These are phyloP conservation scores for Fusarium sp. DNA, from an alignment of 2,329 filamentous ascomycete genomes.

Conservation along the genomic window DNA sequence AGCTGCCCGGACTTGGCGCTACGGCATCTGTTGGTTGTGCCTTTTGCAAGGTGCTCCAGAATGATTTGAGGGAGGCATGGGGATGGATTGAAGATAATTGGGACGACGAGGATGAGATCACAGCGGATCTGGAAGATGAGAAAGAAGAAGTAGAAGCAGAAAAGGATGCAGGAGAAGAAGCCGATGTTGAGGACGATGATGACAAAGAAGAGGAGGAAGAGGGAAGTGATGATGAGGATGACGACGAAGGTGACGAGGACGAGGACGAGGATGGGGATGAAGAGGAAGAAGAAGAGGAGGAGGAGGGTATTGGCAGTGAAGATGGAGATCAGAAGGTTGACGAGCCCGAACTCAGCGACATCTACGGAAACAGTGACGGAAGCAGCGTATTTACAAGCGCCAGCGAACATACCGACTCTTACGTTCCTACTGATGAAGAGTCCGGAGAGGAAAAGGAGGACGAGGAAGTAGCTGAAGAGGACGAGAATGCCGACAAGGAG, in stretches of 20 bases:
- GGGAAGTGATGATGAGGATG: background rate
- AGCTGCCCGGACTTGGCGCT: fast-evolving
- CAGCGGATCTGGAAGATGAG: background rate
- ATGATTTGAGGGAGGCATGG: background rate
- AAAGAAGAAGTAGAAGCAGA: background rate
- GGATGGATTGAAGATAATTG: background rate
- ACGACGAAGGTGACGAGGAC: background rate
- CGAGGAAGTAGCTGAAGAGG: background rate
- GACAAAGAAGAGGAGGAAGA: background rate
- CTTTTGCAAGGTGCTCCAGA: background rate
- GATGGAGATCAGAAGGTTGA: background rate
- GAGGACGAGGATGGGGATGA: background rate
- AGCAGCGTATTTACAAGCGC: background rate
- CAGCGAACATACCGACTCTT: background rate
- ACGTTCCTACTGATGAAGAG: background rate
- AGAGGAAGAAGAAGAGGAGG: background rate
- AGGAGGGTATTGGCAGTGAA: background rate
- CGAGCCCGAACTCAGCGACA: background rate
- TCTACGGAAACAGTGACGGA: background rate
- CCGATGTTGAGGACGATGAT: background rate
- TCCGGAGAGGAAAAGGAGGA: background rate
- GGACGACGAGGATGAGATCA: background rate
- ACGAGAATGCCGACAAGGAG: background rate
- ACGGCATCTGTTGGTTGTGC: background rate
- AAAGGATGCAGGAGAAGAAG: background rate